Base-by-base conservation (phyloP, 441 rosid genomes). In the Gossypium gossypioides region DNA sequence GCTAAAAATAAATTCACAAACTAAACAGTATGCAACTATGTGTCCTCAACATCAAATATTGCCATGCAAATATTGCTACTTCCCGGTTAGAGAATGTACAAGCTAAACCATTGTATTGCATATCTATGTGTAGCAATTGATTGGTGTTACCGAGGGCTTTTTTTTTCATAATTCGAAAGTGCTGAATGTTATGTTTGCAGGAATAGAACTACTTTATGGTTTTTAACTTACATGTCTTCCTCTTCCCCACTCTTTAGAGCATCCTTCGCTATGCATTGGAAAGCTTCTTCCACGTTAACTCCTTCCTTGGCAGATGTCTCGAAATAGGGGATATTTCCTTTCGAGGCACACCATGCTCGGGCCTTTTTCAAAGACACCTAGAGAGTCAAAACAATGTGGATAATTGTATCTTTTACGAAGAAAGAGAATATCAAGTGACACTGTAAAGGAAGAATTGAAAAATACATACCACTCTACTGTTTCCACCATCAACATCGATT, bases 251-350 rank as follows among this genome's bases (percentile, higher is more conserved):
- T 95, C 88, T 88, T 89, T 64, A 89, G 71, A 15, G 99, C 99
- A 84, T 95, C 82, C 89, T 91, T 88, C 3, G 97, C 97, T 77
- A 92, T 92, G 93, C 93, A 87, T 68, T 88, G 91, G 83, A 94
- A 94, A 85, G 97, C 97, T 84, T 94, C 97, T 78, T 94, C 99
- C 21, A 94, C 99, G 63, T 94, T 92, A 58, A 92, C 75, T 62
- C 97, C 97, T 83, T 92, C 99, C 77, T 94, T 94, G 8, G 97
- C 99, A 72, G 99, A 94, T 58, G 99, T 92, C 80, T 95, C 99
- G 80, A 91, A 95, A 82, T 95, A 95, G 27, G 97, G 97, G 74
- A 95, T 95, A 75, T 95, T 92, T 54, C 98, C 98, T 82, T 95
- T 95, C 1, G 99, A 89, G 65, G 96, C 96, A 83, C 99, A 95